phyloP scores from a whole-genome alignment of 2,329 filamentous ascomycete species.

The Chrysosporium queenslandicum region DNA sequence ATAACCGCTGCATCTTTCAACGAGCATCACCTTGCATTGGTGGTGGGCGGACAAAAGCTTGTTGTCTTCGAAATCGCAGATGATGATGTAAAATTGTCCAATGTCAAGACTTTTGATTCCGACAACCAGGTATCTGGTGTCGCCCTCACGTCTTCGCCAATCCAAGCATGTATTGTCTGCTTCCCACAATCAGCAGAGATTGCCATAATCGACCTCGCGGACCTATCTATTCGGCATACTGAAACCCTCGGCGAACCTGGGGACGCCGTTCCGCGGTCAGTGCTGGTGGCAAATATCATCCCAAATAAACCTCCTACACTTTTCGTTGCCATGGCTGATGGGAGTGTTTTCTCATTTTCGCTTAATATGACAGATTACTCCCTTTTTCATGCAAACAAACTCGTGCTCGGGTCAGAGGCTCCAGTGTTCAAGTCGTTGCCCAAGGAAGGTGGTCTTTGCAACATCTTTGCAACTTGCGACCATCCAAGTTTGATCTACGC shows the following conservation, averaged over 20 bases:
- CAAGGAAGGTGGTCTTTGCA: constrained; percentile 55
- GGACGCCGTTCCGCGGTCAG: constrained; percentile 69
- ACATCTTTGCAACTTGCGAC: constrained; percentile 87
- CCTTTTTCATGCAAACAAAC: constrained; percentile 64
- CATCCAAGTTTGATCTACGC: constrained; percentile 90
- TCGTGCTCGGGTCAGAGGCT: constrained; percentile 76
- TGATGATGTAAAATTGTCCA: constrained; percentile 48
- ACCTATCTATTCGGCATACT: constrained; percentile 55
- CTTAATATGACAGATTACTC: constrained; percentile 53
- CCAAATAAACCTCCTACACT: constrained; percentile 59
- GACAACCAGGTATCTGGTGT: constrained; percentile 78
- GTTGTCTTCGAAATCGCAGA: constrained; percentile 55
- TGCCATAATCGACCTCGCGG: constrained; percentile 59
- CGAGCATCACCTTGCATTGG: constrained; percentile 57
- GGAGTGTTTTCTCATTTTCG: constrained; percentile 74
- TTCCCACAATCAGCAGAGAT: constrained; percentile 80
- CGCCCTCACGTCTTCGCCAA: constrained; percentile 56
- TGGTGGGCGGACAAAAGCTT: constrained; percentile 63
- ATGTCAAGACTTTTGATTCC: constrained; percentile 51
- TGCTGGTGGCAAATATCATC: constrained; percentile 70
- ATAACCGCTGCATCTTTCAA: constrained; percentile 77
- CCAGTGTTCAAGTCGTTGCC: constrained; percentile 72
- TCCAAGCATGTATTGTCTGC: constrained; percentile 64
- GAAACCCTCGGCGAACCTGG: constrained; percentile 56
- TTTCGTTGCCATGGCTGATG: constrained; percentile 85